Evolutionary conservation across 1,284 basidiomycete genomes (phyloP), one percentile per base, ranked within the genome.

Genomic region (Tilletia setariae): DNA sequence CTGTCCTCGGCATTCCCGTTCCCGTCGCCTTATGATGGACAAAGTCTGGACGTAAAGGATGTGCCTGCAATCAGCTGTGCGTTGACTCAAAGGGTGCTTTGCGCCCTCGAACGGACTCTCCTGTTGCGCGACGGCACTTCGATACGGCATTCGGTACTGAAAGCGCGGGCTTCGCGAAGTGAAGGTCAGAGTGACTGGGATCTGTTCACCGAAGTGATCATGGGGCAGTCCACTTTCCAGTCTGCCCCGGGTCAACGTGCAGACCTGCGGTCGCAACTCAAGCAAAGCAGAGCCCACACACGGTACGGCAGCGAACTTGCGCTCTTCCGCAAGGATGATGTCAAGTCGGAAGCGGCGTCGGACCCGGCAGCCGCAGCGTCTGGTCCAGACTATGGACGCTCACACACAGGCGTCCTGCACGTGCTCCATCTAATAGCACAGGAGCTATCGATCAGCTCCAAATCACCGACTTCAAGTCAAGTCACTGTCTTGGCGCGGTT

Each of bases 401-500:
- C 35, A 32, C 61, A 51, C 28, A 42, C 30, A 16, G 21, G 19
- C n/a, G 19, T 73, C 11, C 65, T 70, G 8, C 19, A 64, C 23
- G 63, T 53, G n/a, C 70, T 79, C 25, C 76, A 79, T 65, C 67
- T 79, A 40, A 68, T 74, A 30, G 74, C 75, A 25, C 71, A 74
- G 40, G 76, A 79, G 40, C 67, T 70, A 7, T 40, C 35, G 35
- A 25, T 61, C 11, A 19, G 15, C 19, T 11, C 68, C 51, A 15
- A 68, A 73, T 40, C 73, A 74, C 35, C 30, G 11, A 40, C 43
- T 63, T 30, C 67, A 65, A 1, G 61, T 61, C 32, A 56, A 11
- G 0, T 30, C 44, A 15, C 1, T 67, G n/a, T 69, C 70, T 7
- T 53, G 32, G 19, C 23, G 35, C 40, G 40, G 43, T 46, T 35